Conservation (phyloP, 257 asterid species). For the Scutellaria minor region DNA sequence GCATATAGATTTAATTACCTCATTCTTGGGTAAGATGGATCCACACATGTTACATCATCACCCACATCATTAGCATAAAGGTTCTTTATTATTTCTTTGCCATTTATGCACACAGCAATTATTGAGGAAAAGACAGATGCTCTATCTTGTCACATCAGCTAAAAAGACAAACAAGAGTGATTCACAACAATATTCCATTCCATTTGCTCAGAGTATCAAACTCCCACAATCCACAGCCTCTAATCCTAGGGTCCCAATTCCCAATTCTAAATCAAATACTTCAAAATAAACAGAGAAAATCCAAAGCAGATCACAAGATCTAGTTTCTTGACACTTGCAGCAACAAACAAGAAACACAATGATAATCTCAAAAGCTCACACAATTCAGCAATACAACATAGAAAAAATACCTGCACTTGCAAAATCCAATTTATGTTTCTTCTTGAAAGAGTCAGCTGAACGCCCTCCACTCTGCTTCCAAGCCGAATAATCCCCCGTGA, state of each 20-base stretch:
- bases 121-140: slow-evolving; percentile 57
- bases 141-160: slow-evolving; percentile 57
- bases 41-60: slow-evolving; percentile 33
- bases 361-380: not conserved
- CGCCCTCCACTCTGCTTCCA: slow-evolving; percentile 61
- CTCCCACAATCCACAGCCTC: slow-evolving; percentile 43
- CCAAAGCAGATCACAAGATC: slow-evolving; percentile 48
- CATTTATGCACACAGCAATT: slow-evolving; percentile 44
- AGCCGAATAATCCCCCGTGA: slow-evolving; percentile 69
- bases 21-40: slow-evolving; percentile 41
- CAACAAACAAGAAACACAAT: slow-evolving; percentile 22
- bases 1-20: slow-evolving; percentile 34
- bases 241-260: slow-evolving; percentile 52
- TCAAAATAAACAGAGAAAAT: slow-evolving; percentile 36
- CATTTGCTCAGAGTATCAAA: slow-evolving; percentile 6
- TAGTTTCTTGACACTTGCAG: slow-evolving; percentile 38
- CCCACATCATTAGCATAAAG: slow-evolving; percentile 41
- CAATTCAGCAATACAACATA: too few species aligned
- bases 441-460: slow-evolving; percentile 62
- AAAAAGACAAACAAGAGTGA: slow-evolving; percentile 38
- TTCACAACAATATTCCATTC: slow-evolving; percentile 36
- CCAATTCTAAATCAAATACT: slow-evolving; percentile 49
- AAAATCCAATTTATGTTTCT: slow-evolving; percentile 68
- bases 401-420: slow-evolving; percentile 59
- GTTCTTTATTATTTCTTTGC: slow-evolving; percentile 28